Evolutionary conservation across 1,284 basidiomycete genomes (phyloP), one percentile per base, ranked within the genome.

Genomic region (Flammula alnicola): DNA sequence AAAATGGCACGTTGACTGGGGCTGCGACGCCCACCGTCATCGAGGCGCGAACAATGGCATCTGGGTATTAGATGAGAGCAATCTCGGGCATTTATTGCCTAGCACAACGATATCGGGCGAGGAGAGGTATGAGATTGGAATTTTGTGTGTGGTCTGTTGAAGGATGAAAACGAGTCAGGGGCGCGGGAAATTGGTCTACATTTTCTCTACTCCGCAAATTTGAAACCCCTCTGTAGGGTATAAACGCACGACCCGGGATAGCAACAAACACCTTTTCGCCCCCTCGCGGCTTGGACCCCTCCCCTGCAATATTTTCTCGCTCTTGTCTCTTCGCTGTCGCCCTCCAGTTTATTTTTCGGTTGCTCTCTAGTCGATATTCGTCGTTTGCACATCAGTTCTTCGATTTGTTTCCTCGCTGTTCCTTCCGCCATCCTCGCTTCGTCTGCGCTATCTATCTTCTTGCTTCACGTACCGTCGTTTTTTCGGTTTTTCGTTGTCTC

Each of bases 171-270:
- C 14, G 23, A 27, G 47, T 32, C 62, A 58, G 64, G 57, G 60
- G 64, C 67, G 67, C 70, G 70, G 69, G 67, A 71, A 72, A 59
- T 60, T 55, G 50, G 52, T 54, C 49, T 55, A 55, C 51, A 52
- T 63, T 59, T 60, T 59, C 60, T 52, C 54, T 53, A 62, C 68
- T 69, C 67, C 68, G 68, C 64, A 63, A 65, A 67, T 71, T 72
- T 70, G 65, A 70, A 67, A 69, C 64, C 55, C 51, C 45, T 47
- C 49, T 37, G 20, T 19, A 27, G 45, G 43, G 31, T 59, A 59
- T 54, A 62, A 63, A 58, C 56, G 45, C 49, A 52, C 48, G 49
- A 52, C 43, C 19, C 40, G 42, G 38, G 46, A 48, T 51, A 44
- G 44, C 22, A 37, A 26, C 39, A 31, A 39, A 42, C 35, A 25